Percentiles rank a stretch among this genome's conserved stretches.
Conservation (phyloP, 495 filamentous ascomycete genomes). For the Staphylotrichum longicolle region DNA sequence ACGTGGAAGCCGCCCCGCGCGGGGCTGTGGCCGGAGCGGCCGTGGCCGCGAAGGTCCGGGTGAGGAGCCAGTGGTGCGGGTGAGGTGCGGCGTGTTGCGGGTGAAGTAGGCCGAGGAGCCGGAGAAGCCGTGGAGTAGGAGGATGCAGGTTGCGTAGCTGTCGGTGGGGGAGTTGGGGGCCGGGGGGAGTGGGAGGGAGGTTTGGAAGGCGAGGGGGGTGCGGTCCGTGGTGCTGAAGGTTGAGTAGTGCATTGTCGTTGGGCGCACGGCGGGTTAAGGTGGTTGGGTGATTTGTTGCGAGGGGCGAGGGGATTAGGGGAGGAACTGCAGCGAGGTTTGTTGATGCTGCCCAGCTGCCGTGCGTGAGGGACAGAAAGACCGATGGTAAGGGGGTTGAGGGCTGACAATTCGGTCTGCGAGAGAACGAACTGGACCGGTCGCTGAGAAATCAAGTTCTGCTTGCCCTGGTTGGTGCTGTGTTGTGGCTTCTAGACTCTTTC, state of each 20-base stretch:
- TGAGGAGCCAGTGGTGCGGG: conserved; percentile 36
- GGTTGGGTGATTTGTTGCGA: neutral
- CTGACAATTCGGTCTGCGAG: too few species aligned
- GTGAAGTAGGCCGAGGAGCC: conserved; percentile 45
- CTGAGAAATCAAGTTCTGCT: too few species aligned
- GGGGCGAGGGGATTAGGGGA: too few species aligned
- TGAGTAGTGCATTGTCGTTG: conserved; percentile 27
- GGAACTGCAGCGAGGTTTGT: too few species aligned
- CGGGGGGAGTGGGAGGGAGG: conserved; percentile 24
- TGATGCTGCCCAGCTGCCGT: too few species aligned
- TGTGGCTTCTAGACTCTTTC: too few species aligned
- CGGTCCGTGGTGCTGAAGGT: conserved; percentile 34
- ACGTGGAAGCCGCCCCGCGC: conserved; percentile 45
- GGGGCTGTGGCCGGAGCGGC: conserved; percentile 30
- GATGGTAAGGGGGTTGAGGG: too few species aligned
- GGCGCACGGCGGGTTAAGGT: neutral
- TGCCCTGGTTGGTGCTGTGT: too few species aligned
- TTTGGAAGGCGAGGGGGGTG: conserved; percentile 33
- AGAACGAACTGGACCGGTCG: too few species aligned
- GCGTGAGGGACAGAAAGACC: too few species aligned
- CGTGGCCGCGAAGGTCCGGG: conserved; percentile 49
- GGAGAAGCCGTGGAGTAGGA: conserved; percentile 49
- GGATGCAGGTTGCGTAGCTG: conserved; percentile 25
- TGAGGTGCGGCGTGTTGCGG: conserved; percentile 36
- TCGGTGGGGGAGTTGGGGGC: neutral